Conservation (phyloP, 495 filamentous ascomycete species). For the Annulohypoxylon nitens region DNA sequence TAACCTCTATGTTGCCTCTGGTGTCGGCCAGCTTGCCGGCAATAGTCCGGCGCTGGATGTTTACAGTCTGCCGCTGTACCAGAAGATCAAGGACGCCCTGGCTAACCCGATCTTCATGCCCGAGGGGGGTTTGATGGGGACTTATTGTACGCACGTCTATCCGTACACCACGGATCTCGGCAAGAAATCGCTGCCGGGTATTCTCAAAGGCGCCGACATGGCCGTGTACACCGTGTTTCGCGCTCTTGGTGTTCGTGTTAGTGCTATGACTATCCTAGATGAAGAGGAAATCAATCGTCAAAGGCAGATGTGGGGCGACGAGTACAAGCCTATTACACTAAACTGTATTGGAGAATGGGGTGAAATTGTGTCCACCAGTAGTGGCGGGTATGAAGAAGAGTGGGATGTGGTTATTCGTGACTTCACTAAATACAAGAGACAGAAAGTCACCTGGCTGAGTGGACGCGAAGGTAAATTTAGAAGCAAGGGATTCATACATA, state of each 20-base stretch:
- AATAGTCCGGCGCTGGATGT: conserved; percentile 2
- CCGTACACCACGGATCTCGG: background rate
- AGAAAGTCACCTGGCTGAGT: background rate
- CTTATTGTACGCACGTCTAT: background rate
- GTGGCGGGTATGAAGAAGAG: background rate
- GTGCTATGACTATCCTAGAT: background rate
- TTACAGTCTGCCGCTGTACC: conserved; percentile 14
- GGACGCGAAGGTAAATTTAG: background rate
- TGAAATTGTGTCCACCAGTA: background rate
- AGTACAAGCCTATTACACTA: background rate
- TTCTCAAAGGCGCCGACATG: conserved; percentile 9
- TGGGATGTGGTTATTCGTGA: background rate
- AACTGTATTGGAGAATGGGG: background rate
- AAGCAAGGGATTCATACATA: background rate
- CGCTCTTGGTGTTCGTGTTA: background rate
- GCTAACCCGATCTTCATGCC: background rate
- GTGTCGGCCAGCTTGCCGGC: conserved; percentile 3
- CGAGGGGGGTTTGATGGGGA: background rate
- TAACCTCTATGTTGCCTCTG: background rate
- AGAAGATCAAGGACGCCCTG: background rate
- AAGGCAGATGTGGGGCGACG: background rate
- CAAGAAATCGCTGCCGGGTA: background rate
- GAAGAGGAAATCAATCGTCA: background rate
- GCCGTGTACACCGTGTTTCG: background rate
- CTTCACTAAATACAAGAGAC: background rate